Evolutionary conservation across 2,329 filamentous ascomycete genomes (phyloP).

Genomic region (Aspergillus floridensis): DNA sequence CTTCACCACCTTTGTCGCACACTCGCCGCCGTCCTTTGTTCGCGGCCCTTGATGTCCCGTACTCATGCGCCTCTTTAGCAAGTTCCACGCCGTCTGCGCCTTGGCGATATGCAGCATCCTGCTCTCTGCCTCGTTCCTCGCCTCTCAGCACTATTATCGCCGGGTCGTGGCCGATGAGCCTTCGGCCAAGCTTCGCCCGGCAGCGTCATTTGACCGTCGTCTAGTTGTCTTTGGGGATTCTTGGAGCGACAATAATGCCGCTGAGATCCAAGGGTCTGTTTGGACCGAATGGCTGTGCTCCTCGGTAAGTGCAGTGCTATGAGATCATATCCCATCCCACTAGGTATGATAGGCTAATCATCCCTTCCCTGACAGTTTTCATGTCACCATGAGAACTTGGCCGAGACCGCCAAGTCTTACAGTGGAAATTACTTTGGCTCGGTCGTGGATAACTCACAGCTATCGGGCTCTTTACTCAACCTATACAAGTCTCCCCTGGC

Average conservation of each 20-base stretch:
- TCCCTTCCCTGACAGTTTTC: conserved; percentile 25
- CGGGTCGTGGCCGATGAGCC: conserved; percentile 20
- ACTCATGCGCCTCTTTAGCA: conserved; percentile 28
- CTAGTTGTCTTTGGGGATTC: conserved; percentile 42
- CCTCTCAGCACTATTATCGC: conserved; percentile 23
- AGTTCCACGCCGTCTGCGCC: conserved; percentile 32
- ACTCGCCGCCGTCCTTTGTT: conserved; percentile 11
- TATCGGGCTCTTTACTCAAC: conserved; percentile 23
- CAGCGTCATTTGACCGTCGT: conserved; percentile 25
- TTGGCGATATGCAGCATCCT: conserved; percentile 31
- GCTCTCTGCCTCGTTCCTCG: conserved; percentile 29
- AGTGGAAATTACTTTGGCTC: conserved; percentile 29
- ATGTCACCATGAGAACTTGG: conserved; percentile 36
- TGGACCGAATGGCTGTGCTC: conserved; percentile 40
- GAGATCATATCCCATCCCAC: not conserved
- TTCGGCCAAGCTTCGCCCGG: conserved; percentile 19
- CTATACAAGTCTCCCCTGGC: conserved; percentile 29
- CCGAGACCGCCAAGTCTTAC: conserved; percentile 29
- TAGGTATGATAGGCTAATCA: not conserved
- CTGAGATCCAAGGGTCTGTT: conserved; percentile 26
- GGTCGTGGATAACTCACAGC: conserved; percentile 35
- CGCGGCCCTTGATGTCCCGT: conserved; percentile 10
- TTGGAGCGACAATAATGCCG: conserved; percentile 37
- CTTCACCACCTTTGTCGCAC: not conserved
- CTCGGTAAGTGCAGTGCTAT: conserved; percentile 24